Conservation (phyloP, 306 rosid genomes). For the Cucurbita maxima region DNA sequence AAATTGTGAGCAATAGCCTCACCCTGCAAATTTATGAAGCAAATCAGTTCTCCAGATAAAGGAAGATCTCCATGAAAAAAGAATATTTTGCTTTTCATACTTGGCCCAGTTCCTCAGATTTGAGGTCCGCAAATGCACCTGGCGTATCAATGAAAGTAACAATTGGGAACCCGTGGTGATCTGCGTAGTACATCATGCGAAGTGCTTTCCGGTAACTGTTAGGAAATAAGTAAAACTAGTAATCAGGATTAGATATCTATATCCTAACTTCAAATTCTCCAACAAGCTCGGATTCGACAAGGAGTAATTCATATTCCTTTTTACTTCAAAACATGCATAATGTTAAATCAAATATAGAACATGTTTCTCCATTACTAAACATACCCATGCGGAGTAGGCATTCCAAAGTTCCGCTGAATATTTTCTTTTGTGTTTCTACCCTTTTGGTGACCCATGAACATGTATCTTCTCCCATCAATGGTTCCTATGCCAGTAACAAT, state of each 20-base stretch:
- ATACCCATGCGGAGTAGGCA: conserved; percentile 99
- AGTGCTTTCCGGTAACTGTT: conserved; percentile 89
- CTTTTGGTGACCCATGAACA: conserved; percentile 97
- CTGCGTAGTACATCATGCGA: conserved; percentile 81
- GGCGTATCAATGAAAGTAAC: conserved; percentile 90
- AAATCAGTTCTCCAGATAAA: conserved; percentile 13
- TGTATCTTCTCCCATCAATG: conserved; percentile 66
- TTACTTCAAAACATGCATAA: neutral
- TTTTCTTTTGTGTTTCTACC: conserved; percentile 96
- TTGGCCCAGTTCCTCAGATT: conserved; percentile 80
- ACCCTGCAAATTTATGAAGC: conserved; percentile 48
- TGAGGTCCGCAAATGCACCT: conserved; percentile 91
- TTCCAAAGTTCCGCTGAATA: conserved; percentile 84
- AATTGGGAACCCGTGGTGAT: conserved; percentile 81
- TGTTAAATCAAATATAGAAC: conserved; percentile 2
- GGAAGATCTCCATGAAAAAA: conserved; percentile 5
- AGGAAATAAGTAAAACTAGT: conserved; percentile 18
- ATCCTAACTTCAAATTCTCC: neutral
- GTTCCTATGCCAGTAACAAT: conserved; percentile 84
- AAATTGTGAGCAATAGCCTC: conserved; percentile 95
- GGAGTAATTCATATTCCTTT: neutral
- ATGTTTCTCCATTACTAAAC: conserved; percentile 9
- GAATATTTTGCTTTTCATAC: conserved; percentile 28
- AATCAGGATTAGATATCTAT: conserved; percentile 8
- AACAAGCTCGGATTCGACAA: neutral